Evolutionary conservation across 352 stramenopile species (phyloP).

Genomic region (Sclerospora graminicola): DNA sequence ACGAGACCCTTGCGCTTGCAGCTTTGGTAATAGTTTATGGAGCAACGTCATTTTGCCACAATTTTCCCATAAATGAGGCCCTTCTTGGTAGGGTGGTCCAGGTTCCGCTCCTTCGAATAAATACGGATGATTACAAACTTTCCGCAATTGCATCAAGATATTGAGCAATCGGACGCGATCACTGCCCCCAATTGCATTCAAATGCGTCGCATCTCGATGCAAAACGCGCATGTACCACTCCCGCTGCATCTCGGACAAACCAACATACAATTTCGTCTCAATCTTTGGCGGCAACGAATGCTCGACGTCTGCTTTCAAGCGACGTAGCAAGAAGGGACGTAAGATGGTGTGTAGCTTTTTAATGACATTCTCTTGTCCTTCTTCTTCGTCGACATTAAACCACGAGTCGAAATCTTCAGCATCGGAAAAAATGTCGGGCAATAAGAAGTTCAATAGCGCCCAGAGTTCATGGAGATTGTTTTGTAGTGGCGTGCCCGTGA

Average conservation of each 20-base stretch:
- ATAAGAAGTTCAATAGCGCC: slow-evolving; percentile 99
- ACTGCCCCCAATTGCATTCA: slow-evolving; percentile 96
- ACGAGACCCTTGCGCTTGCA: slow-evolving; percentile 82
- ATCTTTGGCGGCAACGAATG: slow-evolving; percentile 95
- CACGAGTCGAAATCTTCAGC: slow-evolving; percentile 98
- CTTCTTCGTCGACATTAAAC: slow-evolving; percentile 97
- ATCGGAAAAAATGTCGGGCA: slow-evolving; percentile 90
- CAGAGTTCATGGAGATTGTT: slow-evolving; percentile 99
- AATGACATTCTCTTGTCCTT: slow-evolving; percentile 94
- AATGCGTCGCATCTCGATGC: slow-evolving; percentile 89
- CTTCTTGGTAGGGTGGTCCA: slow-evolving; percentile 94
- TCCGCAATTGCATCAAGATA: slow-evolving; percentile 97
- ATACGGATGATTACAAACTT: slow-evolving; percentile 99
- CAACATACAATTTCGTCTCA: slow-evolving; percentile 98
- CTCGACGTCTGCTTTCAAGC: slow-evolving; percentile 98
- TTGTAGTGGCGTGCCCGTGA: slow-evolving; percentile 97
- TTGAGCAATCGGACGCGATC: slow-evolving; percentile 94
- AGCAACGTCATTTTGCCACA: slow-evolving; percentile 97
- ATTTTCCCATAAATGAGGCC: slow-evolving; percentile 97
- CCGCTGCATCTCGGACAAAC: slow-evolving; percentile 95
- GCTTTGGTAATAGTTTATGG: slow-evolving; percentile 85
- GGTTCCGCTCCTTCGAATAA: slow-evolving; percentile 97
- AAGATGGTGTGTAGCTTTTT: slow-evolving; percentile 97
- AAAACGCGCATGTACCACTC: slow-evolving; percentile 98
- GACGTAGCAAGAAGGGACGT: slow-evolving; percentile 95